phyloP scores from a whole-genome alignment of 1,284 basidiomycete species.

The Tetrapyrgos nigripes region DNA sequence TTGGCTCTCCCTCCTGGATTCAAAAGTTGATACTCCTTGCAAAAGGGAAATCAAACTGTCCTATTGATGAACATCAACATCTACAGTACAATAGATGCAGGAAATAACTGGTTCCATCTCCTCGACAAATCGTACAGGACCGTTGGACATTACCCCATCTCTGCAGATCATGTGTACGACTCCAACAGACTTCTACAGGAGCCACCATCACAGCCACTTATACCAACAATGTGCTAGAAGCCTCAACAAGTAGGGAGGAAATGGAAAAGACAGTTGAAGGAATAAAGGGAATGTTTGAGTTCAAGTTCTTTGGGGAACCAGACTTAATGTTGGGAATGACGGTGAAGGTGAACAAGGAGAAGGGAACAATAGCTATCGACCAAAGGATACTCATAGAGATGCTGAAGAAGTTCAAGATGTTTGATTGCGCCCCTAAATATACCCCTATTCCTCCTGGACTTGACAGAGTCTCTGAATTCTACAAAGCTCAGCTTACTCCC shows the following conservation, averaged over 20 bases:
- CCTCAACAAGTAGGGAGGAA: background rate
- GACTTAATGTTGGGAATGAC: constrained; percentile 3
- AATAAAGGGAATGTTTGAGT: background rate
- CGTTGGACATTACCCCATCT: background rate
- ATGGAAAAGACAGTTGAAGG: background rate
- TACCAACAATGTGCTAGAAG: constrained; percentile 9
- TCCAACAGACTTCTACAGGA: background rate
- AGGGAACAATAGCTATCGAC: background rate
- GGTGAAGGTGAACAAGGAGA: background rate
- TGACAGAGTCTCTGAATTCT: background rate
- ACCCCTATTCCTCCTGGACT: constrained; percentile 24
- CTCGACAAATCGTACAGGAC: background rate
- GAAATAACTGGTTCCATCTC: constrained; percentile 1
- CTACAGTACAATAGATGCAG: constrained; percentile 11
- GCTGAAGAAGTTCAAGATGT: background rate
- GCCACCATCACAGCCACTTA: constrained; percentile 10
- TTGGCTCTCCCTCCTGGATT: constrained; percentile 4
- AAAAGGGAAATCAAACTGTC: background rate
- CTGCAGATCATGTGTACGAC: constrained; percentile 9
- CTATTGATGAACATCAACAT: constrained; percentile 2
- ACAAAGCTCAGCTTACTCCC: background rate
- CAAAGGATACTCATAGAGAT: constrained; percentile 1
- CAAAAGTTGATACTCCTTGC: background rate
- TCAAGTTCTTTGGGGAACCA: background rate
- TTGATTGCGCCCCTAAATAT: constrained; percentile 11